A percentile compares a stretch with the other conserved stretches of the same genome.
phyloP scores from a whole-genome alignment of 345 rosid genomes.

The Camelina neglecta region DNA sequence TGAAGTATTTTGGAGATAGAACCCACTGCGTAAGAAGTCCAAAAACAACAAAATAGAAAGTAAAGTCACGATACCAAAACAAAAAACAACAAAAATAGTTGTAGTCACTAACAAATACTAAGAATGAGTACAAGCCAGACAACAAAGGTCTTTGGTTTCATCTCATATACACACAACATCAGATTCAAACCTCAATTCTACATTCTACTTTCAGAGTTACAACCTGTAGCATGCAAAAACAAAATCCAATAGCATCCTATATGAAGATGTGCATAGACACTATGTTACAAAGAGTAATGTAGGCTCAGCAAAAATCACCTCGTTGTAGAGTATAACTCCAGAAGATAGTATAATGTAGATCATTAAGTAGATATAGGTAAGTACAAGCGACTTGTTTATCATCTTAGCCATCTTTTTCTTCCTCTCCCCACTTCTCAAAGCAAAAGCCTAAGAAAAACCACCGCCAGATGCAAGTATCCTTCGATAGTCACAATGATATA shows the following conservation, averaged over 20 bases:
- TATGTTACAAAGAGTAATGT: no score
- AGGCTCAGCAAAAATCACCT: slow-evolving; percentile 50
- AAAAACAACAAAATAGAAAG: background rate
- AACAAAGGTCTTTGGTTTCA: no score
- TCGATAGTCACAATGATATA: slow-evolving; percentile 29
- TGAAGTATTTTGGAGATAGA: slow-evolving; percentile 86
- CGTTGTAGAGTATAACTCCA: slow-evolving; percentile 92
- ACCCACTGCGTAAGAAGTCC: slow-evolving; percentile 77
- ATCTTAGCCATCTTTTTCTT: slow-evolving; percentile 48
- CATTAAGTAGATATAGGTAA: slow-evolving; percentile 82
- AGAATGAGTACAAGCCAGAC: no score
- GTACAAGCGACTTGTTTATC: slow-evolving; percentile 73
- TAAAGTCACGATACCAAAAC: background rate
- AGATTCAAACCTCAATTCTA: no score
- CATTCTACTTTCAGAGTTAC: no score
- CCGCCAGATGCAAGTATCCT: no score
- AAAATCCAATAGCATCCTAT: no score
- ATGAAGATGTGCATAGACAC: no score
- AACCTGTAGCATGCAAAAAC: no score
- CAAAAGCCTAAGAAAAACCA: slow-evolving; percentile 14
- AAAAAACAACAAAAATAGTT: no score
- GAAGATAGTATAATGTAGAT: slow-evolving; percentile 87
- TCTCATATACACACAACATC: no score
- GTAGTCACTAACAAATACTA: no score
- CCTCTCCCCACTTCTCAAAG: slow-evolving; percentile 30